phyloP scores from a whole-genome alignment of 1,284 basidiomycete genomes.

The Rhodotorula sp. region DNA sequence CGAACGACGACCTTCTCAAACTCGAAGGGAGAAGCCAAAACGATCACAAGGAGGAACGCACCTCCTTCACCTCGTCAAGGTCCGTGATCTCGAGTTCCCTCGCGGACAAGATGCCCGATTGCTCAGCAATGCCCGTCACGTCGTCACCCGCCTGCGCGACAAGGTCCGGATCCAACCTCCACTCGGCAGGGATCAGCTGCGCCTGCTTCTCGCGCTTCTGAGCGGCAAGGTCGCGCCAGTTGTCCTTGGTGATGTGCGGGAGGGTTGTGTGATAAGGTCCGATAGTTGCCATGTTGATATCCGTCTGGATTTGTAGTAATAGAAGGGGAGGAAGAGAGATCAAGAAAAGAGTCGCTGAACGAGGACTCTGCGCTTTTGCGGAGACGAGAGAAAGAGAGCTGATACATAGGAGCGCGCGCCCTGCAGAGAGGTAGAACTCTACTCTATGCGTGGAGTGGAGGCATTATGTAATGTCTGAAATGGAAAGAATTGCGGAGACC shows the following conservation, averaged over 20 bases:
- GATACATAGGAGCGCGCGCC: not conserved
- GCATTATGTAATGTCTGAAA: too few species aligned
- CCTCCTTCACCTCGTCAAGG: constrained; percentile 31
- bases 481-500: too few species aligned
- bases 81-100: constrained; percentile 25
- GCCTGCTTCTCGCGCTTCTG: constrained; percentile 3
- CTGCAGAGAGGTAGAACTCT: too few species aligned
- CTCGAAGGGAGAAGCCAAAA: too few species aligned
- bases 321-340: not conserved
- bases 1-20: too few species aligned
- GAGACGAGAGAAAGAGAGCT: too few species aligned
- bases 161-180: not conserved
- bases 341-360: not conserved
- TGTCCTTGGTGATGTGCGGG: constrained; percentile 7
- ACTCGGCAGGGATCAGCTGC: constrained; percentile 6
- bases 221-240: constrained; percentile 3
- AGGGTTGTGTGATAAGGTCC: constrained; percentile 3
- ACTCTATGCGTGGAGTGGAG: too few species aligned
- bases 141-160: not conserved
- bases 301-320: too few species aligned
- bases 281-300: not conserved
- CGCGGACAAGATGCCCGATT: constrained; percentile 4
- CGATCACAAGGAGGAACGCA: not conserved
- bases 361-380: too few species aligned
- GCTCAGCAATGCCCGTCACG: constrained; percentile 1